Percentiles rank a stretch among this genome's conserved stretches.
Conservation (phyloP, 164 flowering plant genomes). For the Cinnamomum chago region DNA sequence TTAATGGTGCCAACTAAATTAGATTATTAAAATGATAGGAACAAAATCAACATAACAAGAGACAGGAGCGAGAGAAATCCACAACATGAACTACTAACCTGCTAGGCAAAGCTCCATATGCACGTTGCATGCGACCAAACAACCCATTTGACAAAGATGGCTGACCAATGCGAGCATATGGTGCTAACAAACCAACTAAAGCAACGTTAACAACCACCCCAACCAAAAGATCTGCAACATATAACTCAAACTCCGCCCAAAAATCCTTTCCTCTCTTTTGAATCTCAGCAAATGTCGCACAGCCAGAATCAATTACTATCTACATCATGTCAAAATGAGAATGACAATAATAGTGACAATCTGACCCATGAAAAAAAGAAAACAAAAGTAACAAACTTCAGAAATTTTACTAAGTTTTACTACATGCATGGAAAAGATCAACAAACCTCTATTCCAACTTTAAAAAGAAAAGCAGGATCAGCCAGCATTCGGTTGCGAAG, state of each 20-base stretch:
- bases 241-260: slow-evolving; percentile 95
- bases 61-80: background rate
- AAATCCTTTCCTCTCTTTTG: slow-evolving; percentile 94
- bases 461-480: slow-evolving; percentile 86
- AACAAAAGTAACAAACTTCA: background rate
- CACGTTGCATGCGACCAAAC: slow-evolving; percentile 55
- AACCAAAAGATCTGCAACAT: slow-evolving; percentile 79
- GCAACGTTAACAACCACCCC: slow-evolving; percentile 80
- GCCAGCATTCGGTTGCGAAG: slow-evolving; percentile 88
- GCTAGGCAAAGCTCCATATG: slow-evolving; percentile 80
- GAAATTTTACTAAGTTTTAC: background rate
- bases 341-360: background rate
- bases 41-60: too few relatives aligned
- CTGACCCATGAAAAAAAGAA: background rate
- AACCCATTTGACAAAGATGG: slow-evolving; percentile 56
- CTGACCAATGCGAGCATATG: slow-evolving; percentile 79
- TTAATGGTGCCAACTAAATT: too few relatives aligned
- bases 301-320: slow-evolving; percentile 90
- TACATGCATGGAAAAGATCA: background rate
- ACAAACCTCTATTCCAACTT: slow-evolving; percentile 87
- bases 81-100: slow-evolving; percentile 39
- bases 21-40: too few relatives aligned
- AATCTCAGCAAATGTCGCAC: slow-evolving; percentile 96
- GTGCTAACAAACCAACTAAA: slow-evolving; percentile 90
- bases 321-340: slow-evolving; percentile 23